Evolutionary conservation across 2,329 filamentous ascomycete genomes (phyloP).

Genomic region (Fusarium metavorans): DNA sequence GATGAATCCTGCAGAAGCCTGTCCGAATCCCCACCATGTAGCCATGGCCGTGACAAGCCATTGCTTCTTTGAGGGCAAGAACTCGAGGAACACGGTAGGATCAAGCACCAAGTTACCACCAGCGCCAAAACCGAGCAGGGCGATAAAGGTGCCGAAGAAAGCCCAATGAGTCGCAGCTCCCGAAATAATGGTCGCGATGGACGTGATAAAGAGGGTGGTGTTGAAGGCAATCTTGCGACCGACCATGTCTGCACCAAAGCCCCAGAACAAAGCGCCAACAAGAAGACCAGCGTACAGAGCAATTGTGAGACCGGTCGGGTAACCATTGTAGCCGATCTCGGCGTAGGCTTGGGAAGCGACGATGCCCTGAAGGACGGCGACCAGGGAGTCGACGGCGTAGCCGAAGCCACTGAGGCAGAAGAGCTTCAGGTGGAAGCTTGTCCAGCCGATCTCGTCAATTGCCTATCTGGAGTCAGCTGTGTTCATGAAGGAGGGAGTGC

Average conservation of each 20-base stretch:
- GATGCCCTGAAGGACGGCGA: constrained; percentile 69
- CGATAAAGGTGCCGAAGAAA: constrained; percentile 71
- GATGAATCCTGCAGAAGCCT: constrained; percentile 60
- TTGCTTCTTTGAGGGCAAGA: constrained; percentile 64
- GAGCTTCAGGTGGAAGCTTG: constrained; percentile 64
- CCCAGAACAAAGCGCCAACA: constrained; percentile 72
- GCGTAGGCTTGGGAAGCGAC: constrained; percentile 66
- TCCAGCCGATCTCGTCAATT: constrained; percentile 65
- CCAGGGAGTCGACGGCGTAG: constrained; percentile 61
- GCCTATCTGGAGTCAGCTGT: constrained; percentile 36
- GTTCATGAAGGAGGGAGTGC: neutral
- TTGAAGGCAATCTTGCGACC: constrained; percentile 75
- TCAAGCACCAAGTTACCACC: constrained; percentile 76
- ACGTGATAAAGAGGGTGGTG: constrained; percentile 69
- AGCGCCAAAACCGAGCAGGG: constrained; percentile 69
- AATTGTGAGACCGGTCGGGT: constrained; percentile 64
- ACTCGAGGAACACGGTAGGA: constrained; percentile 64
- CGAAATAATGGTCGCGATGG: constrained; percentile 70
- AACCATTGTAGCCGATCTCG: constrained; percentile 50
- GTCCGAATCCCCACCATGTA: constrained; percentile 62
- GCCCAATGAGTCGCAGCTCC: constrained; percentile 73
- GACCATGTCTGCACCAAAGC: constrained; percentile 72
- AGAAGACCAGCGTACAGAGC: constrained; percentile 63
- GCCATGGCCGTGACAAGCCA: constrained; percentile 74
- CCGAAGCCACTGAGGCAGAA: constrained; percentile 73